Percentiles rank a stretch among this genome's conserved stretches.
Evolutionary conservation across 2,329 filamentous ascomycete species (phyloP).

Genomic region (Mycocentrospora acerina): DNA sequence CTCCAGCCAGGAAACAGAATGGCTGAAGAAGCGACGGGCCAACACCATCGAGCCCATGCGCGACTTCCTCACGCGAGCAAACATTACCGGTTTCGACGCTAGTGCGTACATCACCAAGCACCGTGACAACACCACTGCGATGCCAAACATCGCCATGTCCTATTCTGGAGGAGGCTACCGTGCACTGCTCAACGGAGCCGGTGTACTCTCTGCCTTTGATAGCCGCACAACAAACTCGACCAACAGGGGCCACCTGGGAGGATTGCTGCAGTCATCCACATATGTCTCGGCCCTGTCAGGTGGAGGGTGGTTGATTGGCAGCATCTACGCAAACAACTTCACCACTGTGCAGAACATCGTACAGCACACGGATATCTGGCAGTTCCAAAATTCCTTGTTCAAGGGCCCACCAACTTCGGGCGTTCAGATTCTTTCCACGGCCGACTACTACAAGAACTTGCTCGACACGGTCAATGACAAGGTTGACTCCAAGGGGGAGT

Average conservation of each 20-base stretch:
- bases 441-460: conserved; percentile 65
- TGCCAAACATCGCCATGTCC: conserved; percentile 74
- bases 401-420: conserved; percentile 55
- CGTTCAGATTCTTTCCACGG: conserved; percentile 57
- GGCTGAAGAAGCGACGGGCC: conserved; percentile 70
- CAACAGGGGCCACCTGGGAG: conserved; percentile 68
- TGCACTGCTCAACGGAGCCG: conserved; percentile 81
- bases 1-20: conserved; percentile 69
- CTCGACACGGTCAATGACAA: conserved; percentile 62
- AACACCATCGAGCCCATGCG: conserved; percentile 76
- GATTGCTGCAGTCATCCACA: conserved; percentile 76
- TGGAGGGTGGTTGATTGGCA: conserved; percentile 83
- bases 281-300: conserved; percentile 82
- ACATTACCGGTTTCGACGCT: conserved; percentile 79
- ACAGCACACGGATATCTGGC: conserved; percentile 56
- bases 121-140: conserved; percentile 55
- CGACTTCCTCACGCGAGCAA: conserved; percentile 68
- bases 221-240: conserved; percentile 66
- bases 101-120: conserved; percentile 66
- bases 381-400: conserved; percentile 64
- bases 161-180: conserved; percentile 84
- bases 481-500: conserved; percentile 53
- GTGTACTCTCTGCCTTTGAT: conserved; percentile 78
- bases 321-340: conserved; percentile 77
- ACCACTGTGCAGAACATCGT: conserved; percentile 63